Conservation (phyloP, 345 rosid species). For the Eucalyptus virginea region DNA sequence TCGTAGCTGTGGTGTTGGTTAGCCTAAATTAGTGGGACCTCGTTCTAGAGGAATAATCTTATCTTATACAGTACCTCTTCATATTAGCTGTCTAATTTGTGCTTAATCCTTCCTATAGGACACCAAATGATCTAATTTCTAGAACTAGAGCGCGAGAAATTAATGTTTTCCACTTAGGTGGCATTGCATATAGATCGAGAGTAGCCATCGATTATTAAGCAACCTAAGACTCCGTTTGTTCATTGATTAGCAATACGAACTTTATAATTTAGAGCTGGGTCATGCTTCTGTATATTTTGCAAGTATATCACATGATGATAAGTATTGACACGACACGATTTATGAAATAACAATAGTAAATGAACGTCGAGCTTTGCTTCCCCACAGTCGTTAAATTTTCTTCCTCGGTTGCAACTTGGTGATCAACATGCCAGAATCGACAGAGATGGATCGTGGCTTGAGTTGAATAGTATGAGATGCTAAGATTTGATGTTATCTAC, state of each 20-base stretch:
- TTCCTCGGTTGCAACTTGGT: background rate
- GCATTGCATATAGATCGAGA: background rate
- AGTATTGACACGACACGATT: background rate
- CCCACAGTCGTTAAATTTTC: background rate
- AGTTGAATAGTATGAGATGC: background rate
- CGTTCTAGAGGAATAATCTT: background rate
- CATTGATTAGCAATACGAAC: background rate
- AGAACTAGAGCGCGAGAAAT: background rate
- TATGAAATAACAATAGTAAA: background rate
- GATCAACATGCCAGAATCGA: background rate
- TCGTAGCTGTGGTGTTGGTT: background rate
- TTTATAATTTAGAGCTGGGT: background rate
- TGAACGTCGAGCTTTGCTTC: background rate
- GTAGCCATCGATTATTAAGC: background rate
- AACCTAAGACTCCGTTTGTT: background rate
- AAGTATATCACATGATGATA: background rate
- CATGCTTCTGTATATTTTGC: background rate
- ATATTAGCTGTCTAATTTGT: background rate
- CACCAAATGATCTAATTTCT: background rate
- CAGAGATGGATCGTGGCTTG: background rate
- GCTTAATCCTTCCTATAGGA: background rate
- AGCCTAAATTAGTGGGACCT: background rate
- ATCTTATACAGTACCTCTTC: background rate
- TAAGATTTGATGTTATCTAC: background rate
- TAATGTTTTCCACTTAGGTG: background rate